Percentiles rank a stretch among this genome's conserved stretches.
Conservation (phyloP, 2,329 filamentous ascomycete genomes). For the Davidsoniella neocaledoniae region DNA sequence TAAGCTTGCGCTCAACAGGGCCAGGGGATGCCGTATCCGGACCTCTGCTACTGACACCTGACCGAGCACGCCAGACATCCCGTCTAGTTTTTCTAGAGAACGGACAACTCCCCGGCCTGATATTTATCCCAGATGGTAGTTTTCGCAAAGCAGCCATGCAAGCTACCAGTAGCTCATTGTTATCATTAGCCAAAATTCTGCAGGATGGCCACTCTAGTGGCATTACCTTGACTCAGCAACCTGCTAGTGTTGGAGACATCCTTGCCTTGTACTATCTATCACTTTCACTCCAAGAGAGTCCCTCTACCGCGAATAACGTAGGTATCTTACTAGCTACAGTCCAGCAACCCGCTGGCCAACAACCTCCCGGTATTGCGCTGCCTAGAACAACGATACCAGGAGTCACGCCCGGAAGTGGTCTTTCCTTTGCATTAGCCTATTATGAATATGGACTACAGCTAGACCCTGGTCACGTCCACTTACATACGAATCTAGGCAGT, state of each 20-base stretch:
- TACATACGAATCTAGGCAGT: conserved; percentile 93
- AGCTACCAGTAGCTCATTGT: conserved; percentile 85
- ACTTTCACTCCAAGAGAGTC: conserved; percentile 82
- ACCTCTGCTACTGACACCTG: conserved; percentile 66
- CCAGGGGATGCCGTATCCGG: background rate
- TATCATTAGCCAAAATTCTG: conserved; percentile 93
- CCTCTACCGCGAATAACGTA: conserved; percentile 95
- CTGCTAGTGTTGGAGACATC: conserved; percentile 74
- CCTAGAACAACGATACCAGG: conserved; percentile 46
- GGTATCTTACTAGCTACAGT: conserved; percentile 92
- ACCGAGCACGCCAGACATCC: conserved; percentile 67
- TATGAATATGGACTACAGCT: conserved; percentile 87
- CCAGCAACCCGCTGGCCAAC: conserved; percentile 41
- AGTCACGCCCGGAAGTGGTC: conserved; percentile 68
- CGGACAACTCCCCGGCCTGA: conserved; percentile 65
- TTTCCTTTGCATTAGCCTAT: conserved; percentile 76
- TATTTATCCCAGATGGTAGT: conserved; percentile 51
- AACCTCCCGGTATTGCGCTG: background rate
- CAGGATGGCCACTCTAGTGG: conserved; percentile 85
- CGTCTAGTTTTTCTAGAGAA: conserved; percentile 62
- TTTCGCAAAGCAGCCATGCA: conserved; percentile 68
- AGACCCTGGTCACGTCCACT: conserved; percentile 78
- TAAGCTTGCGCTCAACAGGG: background rate
- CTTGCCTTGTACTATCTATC: conserved; percentile 91
- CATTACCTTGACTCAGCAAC: conserved; percentile 36